Percentiles rank a stretch among this genome's conserved stretches.
phyloP scores from a whole-genome alignment of 148 eudicot genomes.

The Linanthus parryae region DNA sequence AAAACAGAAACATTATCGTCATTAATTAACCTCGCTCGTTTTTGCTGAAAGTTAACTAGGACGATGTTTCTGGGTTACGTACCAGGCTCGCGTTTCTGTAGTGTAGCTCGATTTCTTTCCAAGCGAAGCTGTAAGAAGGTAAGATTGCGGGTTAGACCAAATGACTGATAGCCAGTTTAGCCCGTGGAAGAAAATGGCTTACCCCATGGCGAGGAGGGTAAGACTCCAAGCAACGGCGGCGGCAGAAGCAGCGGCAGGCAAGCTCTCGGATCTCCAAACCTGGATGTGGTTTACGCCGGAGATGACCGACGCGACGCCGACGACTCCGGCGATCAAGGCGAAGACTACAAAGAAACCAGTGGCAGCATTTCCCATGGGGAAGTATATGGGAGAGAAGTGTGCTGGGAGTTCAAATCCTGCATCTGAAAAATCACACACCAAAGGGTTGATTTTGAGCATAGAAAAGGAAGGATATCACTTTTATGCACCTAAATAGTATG shows the following conservation, averaged over 20 bases:
- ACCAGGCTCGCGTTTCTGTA: conserved; percentile 63
- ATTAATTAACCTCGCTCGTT: neutral
- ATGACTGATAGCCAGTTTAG: conserved; percentile 20
- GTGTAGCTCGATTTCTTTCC: conserved; percentile 61
- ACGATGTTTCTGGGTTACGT: conserved; percentile 4
- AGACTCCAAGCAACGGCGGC: conserved; percentile 81
- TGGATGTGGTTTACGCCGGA: conserved; percentile 57
- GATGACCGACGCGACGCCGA: conserved; percentile 61
- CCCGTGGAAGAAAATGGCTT: conserved; percentile 76
- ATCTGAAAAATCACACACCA: conserved; percentile 30
- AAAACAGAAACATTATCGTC: conserved; percentile 10
- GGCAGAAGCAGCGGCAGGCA: conserved; percentile 43
- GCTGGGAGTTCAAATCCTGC: conserved; percentile 69
- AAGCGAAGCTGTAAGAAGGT: conserved; percentile 49
- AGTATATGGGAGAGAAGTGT: conserved; percentile 84
- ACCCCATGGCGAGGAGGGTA: conserved; percentile 92
- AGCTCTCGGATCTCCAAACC: conserved; percentile 40
- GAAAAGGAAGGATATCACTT: neutral
- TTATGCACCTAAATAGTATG: neutral
- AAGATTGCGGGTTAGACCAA: neutral
- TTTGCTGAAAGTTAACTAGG: neutral
- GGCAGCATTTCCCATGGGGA: conserved; percentile 94
- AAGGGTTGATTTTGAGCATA: neutral
- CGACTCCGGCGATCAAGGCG: conserved; percentile 78
- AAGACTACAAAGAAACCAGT: conserved; percentile 82